Evolutionary conservation across 257 asterid species (phyloP), one percentile per base, ranked within the genome.

Genomic region (Fraxinus pennsylvanica): DNA sequence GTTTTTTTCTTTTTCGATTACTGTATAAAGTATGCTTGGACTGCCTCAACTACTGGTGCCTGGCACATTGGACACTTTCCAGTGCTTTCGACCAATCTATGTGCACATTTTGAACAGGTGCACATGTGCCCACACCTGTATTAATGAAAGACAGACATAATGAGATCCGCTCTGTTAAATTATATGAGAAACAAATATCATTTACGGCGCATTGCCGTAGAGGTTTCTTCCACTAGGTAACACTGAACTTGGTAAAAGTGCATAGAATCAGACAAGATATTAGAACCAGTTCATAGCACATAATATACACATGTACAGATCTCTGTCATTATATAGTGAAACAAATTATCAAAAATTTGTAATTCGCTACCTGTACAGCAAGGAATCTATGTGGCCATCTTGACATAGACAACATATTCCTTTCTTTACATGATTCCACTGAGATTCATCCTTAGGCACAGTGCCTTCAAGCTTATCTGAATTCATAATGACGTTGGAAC

Each of bases 51-150:
- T 14, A 87, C 88, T 1, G 98, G 99, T 22, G 97, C 98, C 33
- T 39, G 76, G 68, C 99, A 95, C 96, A 95, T 88, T 0, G 99
- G 99, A 77, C 99, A 95, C 80, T 89, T 91, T 6, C 91, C 94
- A 71, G 52, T 77, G 38, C 76, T 74, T 8, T 76, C 78, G 79
- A 93, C 89, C 85, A 93, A 78, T 57, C 70, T 76, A 63, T 95
- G 97, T 2, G 97, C 96, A 52, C 99, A 95, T 30, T 86, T 84
- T n/a, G 89, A 81, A 76, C 99, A 95, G 41, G 92, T 80, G 86
- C 98, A 93, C 94, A 95, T 90, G 94, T 95, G 99, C 52, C 98
- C 99, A 74, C 99, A 95, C 84, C 99, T 95, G 81, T 45, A 80
- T 6, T 17, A 71, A 72, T 22, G 36, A 54, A 41, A 13, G 36